Base-by-base conservation (phyloP, 805 yeast species). In the Groenewaldozyma tartarivorans region DNA sequence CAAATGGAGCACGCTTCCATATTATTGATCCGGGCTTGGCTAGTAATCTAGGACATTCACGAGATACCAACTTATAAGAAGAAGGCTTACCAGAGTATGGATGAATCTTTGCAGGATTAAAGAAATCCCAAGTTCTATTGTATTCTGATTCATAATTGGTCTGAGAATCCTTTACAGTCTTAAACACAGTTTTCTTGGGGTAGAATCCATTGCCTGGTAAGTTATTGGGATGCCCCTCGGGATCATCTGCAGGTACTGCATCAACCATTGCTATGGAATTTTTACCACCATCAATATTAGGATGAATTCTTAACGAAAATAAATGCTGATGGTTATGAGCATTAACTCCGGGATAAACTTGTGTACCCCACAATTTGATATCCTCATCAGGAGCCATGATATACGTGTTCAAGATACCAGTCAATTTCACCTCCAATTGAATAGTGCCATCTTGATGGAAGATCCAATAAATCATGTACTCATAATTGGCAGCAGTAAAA, bases 261-360 rank as follows among this genome's bases (percentile, higher is more conserved):
- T 82, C 92, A 73, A 38, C 46, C 35, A 42, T 36, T 32, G 74
- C 67, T 41, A 78, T 81, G 39, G 88, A 78, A 67, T 82, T 83
- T 51, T 75, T 75, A 48, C 77, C 82, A 54, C 92, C 92, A 51
- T 82, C 92, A 47, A 82, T 65, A 69, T 86, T 74, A 50, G 94
- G 90, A 57, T 83, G 83, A 49, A 82, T 58, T 68, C 94, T 74
- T 50, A 82, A 68, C 16, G 85, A 73, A 62, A 82, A 82, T 65
- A 82, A 63, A 65, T 82, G 92, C 70, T 83, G 94, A 64, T 82
- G 94, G 62, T 82, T 81, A 66, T 82, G 90, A 33, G 94, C 94
- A 55, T 80, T 80, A 42, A 79, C 84, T 49, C 75, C 73, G 44
- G 92, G 92, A 60, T 81, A 81, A 40, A 82, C 90, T 52, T 70